Base-by-base conservation (phyloP, 1,139 yeast species). In the Yamadazyma oceani region DNA sequence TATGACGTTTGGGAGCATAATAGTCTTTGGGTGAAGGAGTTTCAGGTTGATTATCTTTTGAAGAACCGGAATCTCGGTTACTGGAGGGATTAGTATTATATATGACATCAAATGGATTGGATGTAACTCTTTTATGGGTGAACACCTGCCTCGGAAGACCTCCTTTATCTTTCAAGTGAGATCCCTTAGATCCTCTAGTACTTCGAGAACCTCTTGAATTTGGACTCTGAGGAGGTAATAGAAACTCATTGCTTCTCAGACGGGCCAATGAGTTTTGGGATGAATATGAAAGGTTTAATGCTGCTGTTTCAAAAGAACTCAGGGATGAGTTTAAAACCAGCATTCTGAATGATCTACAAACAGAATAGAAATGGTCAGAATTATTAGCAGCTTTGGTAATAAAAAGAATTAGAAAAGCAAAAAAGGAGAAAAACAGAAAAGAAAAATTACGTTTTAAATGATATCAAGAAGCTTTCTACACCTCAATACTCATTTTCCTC, bases 21-120 rank as follows among this genome's bases (percentile, higher is more conserved):
- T 14, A 17, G n/a, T 27, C 30, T 31, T 19, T 27, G 5, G 32
- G 13, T 10, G 32, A 13, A 5, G 32, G 32, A 8, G 32, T 29
- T 8, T 6, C 15, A n/a, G 32, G 32, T 3, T 13, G 6, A 15
- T 13, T 29, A 19, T 16, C 21, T 6, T 15, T 11, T 3, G 38
- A 31, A 3, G 32, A 17, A 6, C 26, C 10, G 14, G 32, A 36
- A 9, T 6, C 16, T 32, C 24, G 19, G 26, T 17, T 17, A 33
- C 17, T 26, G 6, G 35, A 14, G 13, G 25, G 26, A 26, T 26
- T 22, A 16, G 19, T 26, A 38, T 36, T 46, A 28, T 56, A 55
- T 3, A 57, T 34, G 3, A 56, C 40, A 32, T 51, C 59, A 41
- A 56, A 56, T 2, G 62, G 62, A 34, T 57, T 54, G 2, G 57